A percentile compares a stretch with the other conserved stretches of the same genome.
Evolutionary conservation across 148 eudicot species (phyloP).

Genomic region (Spergularia marina): DNA sequence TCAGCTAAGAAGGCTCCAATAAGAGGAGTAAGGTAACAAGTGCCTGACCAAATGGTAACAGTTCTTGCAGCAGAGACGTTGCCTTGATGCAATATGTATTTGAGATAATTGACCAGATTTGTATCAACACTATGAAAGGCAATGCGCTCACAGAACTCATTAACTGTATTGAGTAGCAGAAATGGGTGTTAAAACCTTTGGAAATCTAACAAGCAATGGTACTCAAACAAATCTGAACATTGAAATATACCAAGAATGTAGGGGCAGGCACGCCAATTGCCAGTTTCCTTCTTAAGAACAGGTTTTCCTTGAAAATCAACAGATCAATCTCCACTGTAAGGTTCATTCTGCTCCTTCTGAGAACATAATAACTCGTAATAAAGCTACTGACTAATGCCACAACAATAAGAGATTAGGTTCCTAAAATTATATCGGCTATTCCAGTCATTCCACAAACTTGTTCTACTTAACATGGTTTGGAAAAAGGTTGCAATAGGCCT

Average conservation of each 20-base stretch:
- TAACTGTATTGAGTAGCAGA: constrained; percentile 35
- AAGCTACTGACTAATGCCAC: no score
- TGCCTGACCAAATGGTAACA: constrained; percentile 79
- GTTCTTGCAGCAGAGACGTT: constrained; percentile 70
- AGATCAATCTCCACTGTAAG: constrained; percentile 79
- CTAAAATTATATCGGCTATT: no score
- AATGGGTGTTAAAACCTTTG: no score
- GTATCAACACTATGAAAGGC: constrained; percentile 71
- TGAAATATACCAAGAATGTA: constrained; percentile 57
- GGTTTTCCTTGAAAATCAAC: constrained; percentile 69
- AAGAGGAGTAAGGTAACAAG: constrained; percentile 75
- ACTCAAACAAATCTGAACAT: not conserved
- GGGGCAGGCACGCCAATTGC: constrained; percentile 83
- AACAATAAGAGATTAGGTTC: no score
- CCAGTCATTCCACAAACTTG: no score
- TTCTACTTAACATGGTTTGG: no score
- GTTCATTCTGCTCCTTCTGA: constrained; percentile 44
- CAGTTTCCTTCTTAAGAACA: constrained; percentile 59
- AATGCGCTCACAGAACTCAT: constrained; percentile 79
- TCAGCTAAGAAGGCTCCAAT: constrained; percentile 73
- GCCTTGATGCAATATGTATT: constrained; percentile 59
- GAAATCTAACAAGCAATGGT: not conserved
- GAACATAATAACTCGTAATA: not conserved
- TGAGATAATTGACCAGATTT: constrained; percentile 72
- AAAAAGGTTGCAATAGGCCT: no score